Conservation (phyloP, 306 rosid species). For the Calophaca sinica region DNA sequence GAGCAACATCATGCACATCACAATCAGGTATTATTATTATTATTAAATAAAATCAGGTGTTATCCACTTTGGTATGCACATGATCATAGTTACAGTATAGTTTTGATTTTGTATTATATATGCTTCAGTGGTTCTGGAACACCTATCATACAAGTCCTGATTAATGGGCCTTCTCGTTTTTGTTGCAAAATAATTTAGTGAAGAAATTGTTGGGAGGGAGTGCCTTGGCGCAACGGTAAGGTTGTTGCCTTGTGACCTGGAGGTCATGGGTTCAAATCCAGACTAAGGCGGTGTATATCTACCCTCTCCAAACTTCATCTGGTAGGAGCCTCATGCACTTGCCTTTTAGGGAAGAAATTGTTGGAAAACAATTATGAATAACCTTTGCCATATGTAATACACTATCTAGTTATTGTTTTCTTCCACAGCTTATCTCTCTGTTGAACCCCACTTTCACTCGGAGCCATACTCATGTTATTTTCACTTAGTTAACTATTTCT, state of each 20-base stretch:
- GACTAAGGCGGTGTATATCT: too few relatives aligned
- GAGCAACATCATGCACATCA: conserved; percentile 55
- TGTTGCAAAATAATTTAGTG: conserved; percentile 18
- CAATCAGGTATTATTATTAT: conserved; percentile 65
- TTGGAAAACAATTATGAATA: not conserved
- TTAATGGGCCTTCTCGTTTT: not conserved
- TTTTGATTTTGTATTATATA: too few relatives aligned
- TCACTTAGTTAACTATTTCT: not conserved
- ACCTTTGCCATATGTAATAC: conserved; percentile 21
- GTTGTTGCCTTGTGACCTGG: too few relatives aligned
- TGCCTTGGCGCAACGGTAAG: too few relatives aligned
- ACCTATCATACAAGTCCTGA: not conserved
- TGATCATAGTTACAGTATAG: too few relatives aligned
- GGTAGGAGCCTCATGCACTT: too few relatives aligned
- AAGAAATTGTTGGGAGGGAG: conserved; percentile 4
- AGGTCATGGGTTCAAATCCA: too few relatives aligned
- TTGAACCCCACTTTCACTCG: too few relatives aligned
- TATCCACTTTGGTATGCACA: too few relatives aligned
- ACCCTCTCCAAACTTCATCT: too few relatives aligned
- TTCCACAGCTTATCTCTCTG: conserved; percentile 5
- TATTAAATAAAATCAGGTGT: too few relatives aligned
- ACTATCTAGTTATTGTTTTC: not conserved
- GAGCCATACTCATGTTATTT: not conserved
- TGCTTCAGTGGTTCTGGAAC: not conserved
- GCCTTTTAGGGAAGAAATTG: too few relatives aligned